phyloP scores from a whole-genome alignment of 192 early-diverging fungal species.

The Chytriomyces hyalinus region DNA sequence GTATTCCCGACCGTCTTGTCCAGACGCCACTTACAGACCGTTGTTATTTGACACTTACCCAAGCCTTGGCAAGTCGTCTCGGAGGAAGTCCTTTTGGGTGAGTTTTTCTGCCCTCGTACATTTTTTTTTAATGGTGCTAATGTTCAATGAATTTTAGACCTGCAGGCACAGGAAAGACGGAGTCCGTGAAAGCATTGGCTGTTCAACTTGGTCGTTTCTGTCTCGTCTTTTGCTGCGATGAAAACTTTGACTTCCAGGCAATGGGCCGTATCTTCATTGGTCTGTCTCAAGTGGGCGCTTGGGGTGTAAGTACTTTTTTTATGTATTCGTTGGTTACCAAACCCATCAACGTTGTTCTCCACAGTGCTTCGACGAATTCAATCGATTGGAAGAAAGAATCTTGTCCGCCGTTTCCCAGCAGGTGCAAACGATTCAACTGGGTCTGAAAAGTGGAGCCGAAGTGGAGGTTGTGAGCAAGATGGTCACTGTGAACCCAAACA shows the following conservation, averaged over 20 bases:
- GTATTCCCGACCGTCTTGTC: constrained; percentile 94
- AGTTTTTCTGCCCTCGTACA: neutral
- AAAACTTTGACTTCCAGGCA: constrained; percentile 99
- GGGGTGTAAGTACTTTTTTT: constrained; percentile 73
- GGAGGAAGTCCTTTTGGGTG: constrained; percentile 94
- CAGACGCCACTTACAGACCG: constrained; percentile 99
- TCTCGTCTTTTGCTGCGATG: constrained; percentile 99
- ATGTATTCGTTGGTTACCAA: neutral
- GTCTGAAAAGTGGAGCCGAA: constrained; percentile 80
- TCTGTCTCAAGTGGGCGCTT: constrained; percentile 97
- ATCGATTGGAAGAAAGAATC: constrained; percentile 97
- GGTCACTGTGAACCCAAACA: constrained; percentile 84
- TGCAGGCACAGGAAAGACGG: constrained; percentile 99
- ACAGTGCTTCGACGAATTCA: constrained; percentile 94
- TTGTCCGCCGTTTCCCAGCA: constrained; percentile 99
- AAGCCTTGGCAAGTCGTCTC: constrained; percentile 89
- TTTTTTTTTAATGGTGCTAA: neutral
- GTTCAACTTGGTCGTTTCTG: constrained; percentile 93
- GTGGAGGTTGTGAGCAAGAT: constrained; percentile 93
- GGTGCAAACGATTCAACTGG: constrained; percentile 98
- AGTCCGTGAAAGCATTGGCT: constrained; percentile 97
- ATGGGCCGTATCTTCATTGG: constrained; percentile 99
- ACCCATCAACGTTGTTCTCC: neutral
- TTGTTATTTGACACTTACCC: constrained; percentile 97
- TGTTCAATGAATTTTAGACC: constrained; percentile 58